Evolutionary conservation across 106 monocot genomes (phyloP), one percentile per base, ranked within the genome.

Genomic region (Apostasia ramifera): DNA sequence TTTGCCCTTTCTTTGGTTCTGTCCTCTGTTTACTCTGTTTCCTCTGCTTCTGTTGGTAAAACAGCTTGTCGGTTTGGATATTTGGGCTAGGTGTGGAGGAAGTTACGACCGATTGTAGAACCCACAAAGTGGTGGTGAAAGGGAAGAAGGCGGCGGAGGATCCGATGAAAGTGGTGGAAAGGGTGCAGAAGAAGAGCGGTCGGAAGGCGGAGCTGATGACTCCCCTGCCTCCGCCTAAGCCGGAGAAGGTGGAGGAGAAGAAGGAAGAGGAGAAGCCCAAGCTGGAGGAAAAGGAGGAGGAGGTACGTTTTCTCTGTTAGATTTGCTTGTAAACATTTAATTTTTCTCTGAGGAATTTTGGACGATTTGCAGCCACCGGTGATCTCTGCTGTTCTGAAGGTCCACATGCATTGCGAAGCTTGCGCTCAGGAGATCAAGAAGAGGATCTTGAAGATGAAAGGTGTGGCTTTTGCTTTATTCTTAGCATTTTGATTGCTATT

Each of bases 381-480:
- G 75, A 69, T 85, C 13, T 62, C 82, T 8, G 92, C 77, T 4
- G 78, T 97, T 57, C 70, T 97, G 42, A 97, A 88, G 63, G 88
- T 87, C 41, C 86, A 87, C 66, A 97, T 97, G 95, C 95, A 97
- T 63, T 97, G 95, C 73, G 95, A 92, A 78, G 95, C 95, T 42
- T 97, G 95, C 58, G 78, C 88, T 2, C 84, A 86, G 55, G 84
- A 84, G 81, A 92, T 97, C 73, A 97, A 86, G 79, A 97, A 82
- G 61, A 73, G 89, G 78, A 97, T 97, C 42, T 78, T 86, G 44
- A 97, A 78, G 64, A 84, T 97, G 84, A 89, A 92, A 82, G 95
- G 95, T 97, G 63, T 47, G 1, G 15, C 41, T 67, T 13, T 59
- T 52, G 52, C 6, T 42, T 67, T 38, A 41, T 38, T 44, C 42